A percentile compares a stretch with the other conserved stretches of the same genome.
Conservation (phyloP, 768 basidiomycete genomes). For the Lepiota subincarnata region DNA sequence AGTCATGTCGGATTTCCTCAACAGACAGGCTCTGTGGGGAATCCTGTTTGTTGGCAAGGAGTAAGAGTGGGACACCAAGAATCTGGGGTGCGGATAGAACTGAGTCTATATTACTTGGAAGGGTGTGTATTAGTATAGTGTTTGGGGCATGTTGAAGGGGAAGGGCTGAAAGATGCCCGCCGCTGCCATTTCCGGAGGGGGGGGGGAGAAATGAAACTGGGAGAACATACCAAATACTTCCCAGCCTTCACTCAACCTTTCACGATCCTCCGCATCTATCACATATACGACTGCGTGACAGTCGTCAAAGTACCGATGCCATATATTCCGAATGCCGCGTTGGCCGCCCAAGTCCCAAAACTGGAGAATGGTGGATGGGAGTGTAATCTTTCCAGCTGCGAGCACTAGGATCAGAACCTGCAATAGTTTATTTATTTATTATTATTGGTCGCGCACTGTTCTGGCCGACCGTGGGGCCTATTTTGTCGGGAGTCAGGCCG, state of each 20-base stretch:
- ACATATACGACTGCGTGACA: slow-evolving; percentile 97
- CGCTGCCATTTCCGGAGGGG: not conserved
- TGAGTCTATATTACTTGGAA: slow-evolving; percentile 47
- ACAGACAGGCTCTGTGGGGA: slow-evolving; percentile 74
- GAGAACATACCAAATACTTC: slow-evolving; percentile 83
- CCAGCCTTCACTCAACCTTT: slow-evolving; percentile 91
- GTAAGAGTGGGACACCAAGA: slow-evolving; percentile 82
- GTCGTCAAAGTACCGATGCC: slow-evolving; percentile 93
- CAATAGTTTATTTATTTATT: not conserved
- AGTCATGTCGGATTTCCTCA: slow-evolving; percentile 86
- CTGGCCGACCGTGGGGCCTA: slow-evolving; percentile 95
- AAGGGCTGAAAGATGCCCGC: not conserved
- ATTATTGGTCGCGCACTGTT: slow-evolving; percentile 73
- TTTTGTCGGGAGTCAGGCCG: slow-evolving; percentile 87
- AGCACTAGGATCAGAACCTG: not conserved
- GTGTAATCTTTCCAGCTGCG: slow-evolving; percentile 85
- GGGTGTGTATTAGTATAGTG: slow-evolving; percentile 2
- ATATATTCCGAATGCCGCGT: slow-evolving; percentile 88
- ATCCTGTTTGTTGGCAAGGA: slow-evolving; percentile 97
- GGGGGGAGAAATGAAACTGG: not conserved
- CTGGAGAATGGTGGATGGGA: slow-evolving; percentile 90
- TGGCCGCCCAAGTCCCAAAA: slow-evolving; percentile 99
- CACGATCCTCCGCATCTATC: slow-evolving; percentile 88
- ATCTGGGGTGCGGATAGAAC: slow-evolving; percentile 89
- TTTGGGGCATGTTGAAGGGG: not conserved